Percentiles rank a stretch among this genome's conserved stretches.
Conservation (phyloP, 1,139 yeast species). For the Lizanozyma gosingica region DNA sequence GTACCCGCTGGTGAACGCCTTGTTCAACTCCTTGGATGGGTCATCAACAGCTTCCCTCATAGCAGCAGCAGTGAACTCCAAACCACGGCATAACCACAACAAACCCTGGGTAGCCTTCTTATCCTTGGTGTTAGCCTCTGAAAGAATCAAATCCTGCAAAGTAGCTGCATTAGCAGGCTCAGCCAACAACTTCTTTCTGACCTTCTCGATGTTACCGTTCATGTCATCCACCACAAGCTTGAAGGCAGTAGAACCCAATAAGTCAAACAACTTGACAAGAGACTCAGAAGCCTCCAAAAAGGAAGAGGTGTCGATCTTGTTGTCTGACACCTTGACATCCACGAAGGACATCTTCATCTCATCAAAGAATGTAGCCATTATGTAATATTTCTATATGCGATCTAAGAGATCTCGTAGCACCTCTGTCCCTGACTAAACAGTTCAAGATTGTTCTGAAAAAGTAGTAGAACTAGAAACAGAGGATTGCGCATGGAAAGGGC, state of each 20-base stretch:
- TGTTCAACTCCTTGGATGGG: slow-evolving; percentile 55
- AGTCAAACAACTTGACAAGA: slow-evolving; percentile 71
- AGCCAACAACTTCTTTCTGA: slow-evolving; percentile 55
- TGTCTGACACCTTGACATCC: slow-evolving; percentile 60
- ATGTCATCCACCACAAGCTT: slow-evolving; percentile 80
- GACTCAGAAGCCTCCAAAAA: slow-evolving; percentile 83
- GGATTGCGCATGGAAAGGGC: too few species aligned
- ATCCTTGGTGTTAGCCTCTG: slow-evolving; percentile 53
- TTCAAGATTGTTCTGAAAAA: too few species aligned
- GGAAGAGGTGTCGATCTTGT: slow-evolving; percentile 61
- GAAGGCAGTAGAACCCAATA: slow-evolving; percentile 81
- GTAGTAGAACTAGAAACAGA: too few species aligned
- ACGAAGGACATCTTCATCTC: slow-evolving; percentile 64
- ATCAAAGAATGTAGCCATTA: slow-evolving; percentile 70
- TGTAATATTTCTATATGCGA: slow-evolving; percentile 3
- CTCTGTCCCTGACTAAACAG: too few species aligned
- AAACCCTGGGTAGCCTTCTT: slow-evolving; percentile 89
- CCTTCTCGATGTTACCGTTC: slow-evolving; percentile 77
- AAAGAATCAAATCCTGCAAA: slow-evolving; percentile 69
- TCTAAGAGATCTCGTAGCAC: not conserved
- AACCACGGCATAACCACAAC: slow-evolving; percentile 79
- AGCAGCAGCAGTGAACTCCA: slow-evolving; percentile 83
- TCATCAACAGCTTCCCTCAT: slow-evolving; percentile 69
- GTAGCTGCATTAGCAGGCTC: slow-evolving; percentile 59
- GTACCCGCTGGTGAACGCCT: slow-evolving; percentile 78